These are phyloP conservation scores for Licmophora abbreviata DNA, from an alignment of 108 stramenopile genomes.

Conservation along the genomic window DNA sequence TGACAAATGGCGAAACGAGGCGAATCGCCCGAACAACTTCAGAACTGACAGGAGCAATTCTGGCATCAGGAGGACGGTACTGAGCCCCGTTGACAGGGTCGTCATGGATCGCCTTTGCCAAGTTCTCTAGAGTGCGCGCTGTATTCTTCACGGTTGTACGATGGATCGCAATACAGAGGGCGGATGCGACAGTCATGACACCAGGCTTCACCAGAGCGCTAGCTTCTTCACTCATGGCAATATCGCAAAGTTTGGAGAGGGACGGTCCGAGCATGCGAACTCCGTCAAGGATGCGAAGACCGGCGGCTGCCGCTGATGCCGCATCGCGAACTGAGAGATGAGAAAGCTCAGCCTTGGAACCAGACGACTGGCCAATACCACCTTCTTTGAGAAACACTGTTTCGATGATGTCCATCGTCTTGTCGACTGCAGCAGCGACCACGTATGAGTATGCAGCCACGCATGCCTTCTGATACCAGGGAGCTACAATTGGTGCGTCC, in stretches of 20 bases:
- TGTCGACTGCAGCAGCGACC: constrained; percentile 59
- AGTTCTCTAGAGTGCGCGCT: constrained; percentile 73
- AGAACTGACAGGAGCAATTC: constrained; percentile 56
- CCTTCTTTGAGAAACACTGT: constrained; percentile 79
- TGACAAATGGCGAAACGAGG: constrained; percentile 65
- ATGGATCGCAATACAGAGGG: constrained; percentile 79
- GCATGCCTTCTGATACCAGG: constrained; percentile 58
- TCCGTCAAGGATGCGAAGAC: constrained; percentile 77
- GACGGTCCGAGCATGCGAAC: constrained; percentile 85
- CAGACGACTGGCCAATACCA: constrained; percentile 41
- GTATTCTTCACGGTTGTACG: constrained; percentile 82
- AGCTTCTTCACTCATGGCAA: constrained; percentile 29
- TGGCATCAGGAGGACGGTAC: constrained; percentile 66
- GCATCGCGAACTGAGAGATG: constrained; percentile 46
- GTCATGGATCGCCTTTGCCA: constrained; percentile 76
- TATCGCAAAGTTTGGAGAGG: constrained; percentile 77
- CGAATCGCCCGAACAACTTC: constrained; percentile 80
- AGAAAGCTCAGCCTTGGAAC: constrained; percentile 10
- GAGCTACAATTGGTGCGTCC: constrained; percentile 23
- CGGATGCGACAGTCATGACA: constrained; percentile 51
- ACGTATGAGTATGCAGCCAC: constrained; percentile 63
- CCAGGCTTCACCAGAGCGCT: no score
- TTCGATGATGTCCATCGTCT: constrained; percentile 77
- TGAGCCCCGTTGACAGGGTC: constrained; percentile 63
- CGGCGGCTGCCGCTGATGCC: constrained; percentile 72